Conservation (phyloP, 106 monocot genomes). For the Dendrobium officinale region DNA sequence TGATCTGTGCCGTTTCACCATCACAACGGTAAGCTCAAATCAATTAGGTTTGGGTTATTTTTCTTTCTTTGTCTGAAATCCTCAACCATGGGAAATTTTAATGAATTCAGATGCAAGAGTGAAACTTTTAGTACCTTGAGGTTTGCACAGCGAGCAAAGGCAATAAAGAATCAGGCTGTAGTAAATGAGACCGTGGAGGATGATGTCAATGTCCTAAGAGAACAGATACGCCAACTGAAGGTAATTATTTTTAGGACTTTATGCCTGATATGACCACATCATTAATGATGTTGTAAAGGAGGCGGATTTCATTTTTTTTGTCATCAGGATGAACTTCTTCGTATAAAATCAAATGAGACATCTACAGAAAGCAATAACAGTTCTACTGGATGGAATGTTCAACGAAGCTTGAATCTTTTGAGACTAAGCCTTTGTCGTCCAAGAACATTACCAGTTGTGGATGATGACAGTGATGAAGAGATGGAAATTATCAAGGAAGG, state of each 20-base stretch:
- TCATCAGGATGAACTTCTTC: slow-evolving; percentile 69
- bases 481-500: slow-evolving; percentile 94
- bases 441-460: slow-evolving; percentile 32
- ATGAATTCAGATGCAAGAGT: slow-evolving; percentile 68
- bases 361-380: slow-evolving; percentile 24
- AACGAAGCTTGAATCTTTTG: slow-evolving; percentile 76
- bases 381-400: slow-evolving; percentile 86
- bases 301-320: background rate
- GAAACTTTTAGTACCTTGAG: slow-evolving; percentile 91
- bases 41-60: background rate
- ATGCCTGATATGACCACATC: background rate
- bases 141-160: slow-evolving; percentile 95
- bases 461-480: slow-evolving; percentile 86
- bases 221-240: slow-evolving; percentile 88
- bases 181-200: slow-evolving; percentile 88
- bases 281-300: background rate
- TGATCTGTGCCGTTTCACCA: slow-evolving; percentile 96
- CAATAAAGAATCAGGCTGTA: slow-evolving; percentile 88
- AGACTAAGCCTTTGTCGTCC: slow-evolving; percentile 69
- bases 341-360: slow-evolving; percentile 66
- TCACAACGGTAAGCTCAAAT: slow-evolving; percentile 45
- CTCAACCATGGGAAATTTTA: background rate
- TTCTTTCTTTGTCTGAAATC: background rate
- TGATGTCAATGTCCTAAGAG: slow-evolving; percentile 84
- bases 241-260: slow-evolving; percentile 21